Evolutionary conservation across 2,329 filamentous ascomycete species (phyloP).

Genomic region (Xylaria sp.): DNA sequence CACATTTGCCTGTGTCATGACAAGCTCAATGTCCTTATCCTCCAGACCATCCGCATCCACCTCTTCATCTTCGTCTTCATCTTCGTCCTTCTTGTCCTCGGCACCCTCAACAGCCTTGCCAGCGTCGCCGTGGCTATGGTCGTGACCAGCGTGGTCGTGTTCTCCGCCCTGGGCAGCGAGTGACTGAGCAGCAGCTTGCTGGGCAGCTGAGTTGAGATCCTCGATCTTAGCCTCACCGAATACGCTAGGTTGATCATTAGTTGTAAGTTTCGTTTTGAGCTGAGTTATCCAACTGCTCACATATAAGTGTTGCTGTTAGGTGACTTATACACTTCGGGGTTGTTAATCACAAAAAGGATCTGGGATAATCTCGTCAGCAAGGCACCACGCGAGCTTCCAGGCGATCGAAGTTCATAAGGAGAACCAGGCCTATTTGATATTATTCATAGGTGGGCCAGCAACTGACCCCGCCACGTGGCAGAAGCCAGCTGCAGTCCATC

Average conservation of each 20-base stretch:
- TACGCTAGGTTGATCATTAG: conserved; percentile 69
- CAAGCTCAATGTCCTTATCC: conserved; percentile 99
- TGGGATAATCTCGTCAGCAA: conserved; percentile 51
- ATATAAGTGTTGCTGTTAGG: conserved; percentile 99
- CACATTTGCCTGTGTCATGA: conserved; percentile 97
- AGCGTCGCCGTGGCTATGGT: conserved; percentile 78
- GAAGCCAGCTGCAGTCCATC: not conserved
- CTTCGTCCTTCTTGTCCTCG: conserved; percentile 79
- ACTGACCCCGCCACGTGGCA: not conserved
- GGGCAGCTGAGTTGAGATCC: conserved; percentile 98
- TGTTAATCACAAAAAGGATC: conserved; percentile 99
- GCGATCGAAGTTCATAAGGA: conserved; percentile 63
- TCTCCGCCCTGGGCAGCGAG: conserved; percentile 79
- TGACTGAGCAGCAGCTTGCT: conserved; percentile 95
- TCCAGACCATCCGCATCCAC: conserved; percentile 94
- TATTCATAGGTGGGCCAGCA: no score
- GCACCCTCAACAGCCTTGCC: conserved; percentile 68
- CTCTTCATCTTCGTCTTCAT: conserved; percentile 92
- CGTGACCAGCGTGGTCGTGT: conserved; percentile 67
- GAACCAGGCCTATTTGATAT: not conserved
- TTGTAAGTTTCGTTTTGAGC: not conserved
- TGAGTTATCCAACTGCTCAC: conserved; percentile 65
- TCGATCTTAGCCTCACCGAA: conserved; percentile 99
- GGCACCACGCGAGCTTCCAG: conserved; percentile 59
- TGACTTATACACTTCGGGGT: conserved; percentile 99